Conservation (phyloP, 2,329 filamentous ascomycete species). For the Venturia asperata region DNA sequence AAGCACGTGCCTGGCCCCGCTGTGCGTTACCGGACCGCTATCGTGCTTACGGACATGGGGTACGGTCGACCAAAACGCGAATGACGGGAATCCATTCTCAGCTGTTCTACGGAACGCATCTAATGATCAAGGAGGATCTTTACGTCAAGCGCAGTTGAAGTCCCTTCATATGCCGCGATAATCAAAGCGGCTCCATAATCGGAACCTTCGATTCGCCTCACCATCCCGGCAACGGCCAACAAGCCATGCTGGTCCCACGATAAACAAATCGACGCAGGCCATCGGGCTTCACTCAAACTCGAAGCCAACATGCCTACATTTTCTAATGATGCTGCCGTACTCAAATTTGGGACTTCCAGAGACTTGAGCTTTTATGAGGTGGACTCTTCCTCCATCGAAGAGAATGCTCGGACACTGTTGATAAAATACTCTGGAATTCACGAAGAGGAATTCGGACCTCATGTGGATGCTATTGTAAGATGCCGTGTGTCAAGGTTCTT, state of each 20-base stretch:
- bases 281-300: background rate
- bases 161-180: background rate
- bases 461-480: conserved; percentile 17
- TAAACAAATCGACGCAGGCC: too few species aligned
- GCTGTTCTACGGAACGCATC: background rate
- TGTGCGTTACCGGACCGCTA: background rate
- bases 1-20: background rate
- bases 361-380: conserved; percentile 16
- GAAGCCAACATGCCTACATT: background rate
- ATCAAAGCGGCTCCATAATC: background rate
- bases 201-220: background rate
- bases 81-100: background rate
- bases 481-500: background rate
- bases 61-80: background rate
- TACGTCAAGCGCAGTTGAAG: background rate
- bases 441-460: conserved; percentile 12
- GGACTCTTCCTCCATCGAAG: conserved; percentile 1
- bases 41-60: background rate
- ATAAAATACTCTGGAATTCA: conserved; percentile 14
- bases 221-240: too few species aligned
- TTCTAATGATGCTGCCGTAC: background rate
- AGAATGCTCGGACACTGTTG: conserved; percentile 9
- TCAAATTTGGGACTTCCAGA: background rate
- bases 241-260: too few species aligned
- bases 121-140: too few species aligned